Evolutionary conservation across 2,329 filamentous ascomycete genomes (phyloP).

Genomic region (Pseudodiploospora longispora): DNA sequence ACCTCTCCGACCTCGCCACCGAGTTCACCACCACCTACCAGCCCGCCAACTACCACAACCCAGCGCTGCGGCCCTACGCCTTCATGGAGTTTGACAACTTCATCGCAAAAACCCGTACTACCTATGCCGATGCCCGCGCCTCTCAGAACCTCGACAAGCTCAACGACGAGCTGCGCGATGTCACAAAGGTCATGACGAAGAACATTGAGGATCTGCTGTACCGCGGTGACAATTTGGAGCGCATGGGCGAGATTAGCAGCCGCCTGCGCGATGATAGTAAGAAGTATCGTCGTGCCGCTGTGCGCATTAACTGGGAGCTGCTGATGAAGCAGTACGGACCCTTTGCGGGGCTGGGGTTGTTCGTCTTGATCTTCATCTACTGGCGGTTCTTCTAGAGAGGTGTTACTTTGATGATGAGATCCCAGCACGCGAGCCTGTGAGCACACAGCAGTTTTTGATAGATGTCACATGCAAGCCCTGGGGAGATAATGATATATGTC

Average conservation of each 20-base stretch:
- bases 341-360: constrained; percentile 69
- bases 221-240: constrained; percentile 84
- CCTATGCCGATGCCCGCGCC: constrained; percentile 87
- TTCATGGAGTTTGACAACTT: constrained; percentile 98
- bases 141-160: constrained; percentile 89
- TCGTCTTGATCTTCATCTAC: constrained; percentile 81
- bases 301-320: constrained; percentile 96
- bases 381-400: constrained; percentile 75
- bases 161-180: constrained; percentile 94
- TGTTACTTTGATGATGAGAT: too few relatives aligned
- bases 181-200: constrained; percentile 99
- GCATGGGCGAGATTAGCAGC: constrained; percentile 92
- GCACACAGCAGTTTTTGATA: constrained; percentile 1
- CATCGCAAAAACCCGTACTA: constrained; percentile 84
- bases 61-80: constrained; percentile 78
- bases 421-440: too few relatives aligned
- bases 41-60: constrained; percentile 61
- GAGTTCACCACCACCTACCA: constrained; percentile 89
- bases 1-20: constrained; percentile 82
- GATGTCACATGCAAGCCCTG: constrained; percentile 1
- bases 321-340: constrained; percentile 95
- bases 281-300: constrained; percentile 88
- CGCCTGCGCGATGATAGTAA: constrained; percentile 84
- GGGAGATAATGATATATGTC: constrained; percentile 1
- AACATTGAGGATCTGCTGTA: constrained; percentile 98